These are phyloP conservation scores for Vanderwaltozyma yarrowii DNA, from an alignment of 805 yeast genomes.

Conservation along the genomic window DNA sequence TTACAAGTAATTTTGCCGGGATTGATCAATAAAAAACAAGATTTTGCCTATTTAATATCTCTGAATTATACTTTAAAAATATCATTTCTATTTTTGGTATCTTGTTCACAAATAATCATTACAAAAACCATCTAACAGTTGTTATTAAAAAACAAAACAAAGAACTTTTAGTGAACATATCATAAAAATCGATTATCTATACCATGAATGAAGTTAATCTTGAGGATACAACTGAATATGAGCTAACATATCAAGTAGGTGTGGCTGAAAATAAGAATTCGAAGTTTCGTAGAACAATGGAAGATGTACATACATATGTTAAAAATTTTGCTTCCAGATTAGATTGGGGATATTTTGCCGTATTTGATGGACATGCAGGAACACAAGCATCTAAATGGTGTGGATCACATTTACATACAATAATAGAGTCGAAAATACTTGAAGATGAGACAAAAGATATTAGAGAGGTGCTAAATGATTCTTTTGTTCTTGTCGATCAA, in stretches of 20 bases:
- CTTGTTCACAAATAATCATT: too few relatives aligned
- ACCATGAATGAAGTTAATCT: background rate
- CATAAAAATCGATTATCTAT: too few relatives aligned
- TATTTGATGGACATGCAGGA: constrained; percentile 98
- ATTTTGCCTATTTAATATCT: too few relatives aligned
- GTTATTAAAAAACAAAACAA: background rate
- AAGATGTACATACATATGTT: constrained; percentile 88
- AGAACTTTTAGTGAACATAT: background rate
- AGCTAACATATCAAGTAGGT: constrained; percentile 72
- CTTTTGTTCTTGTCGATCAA: constrained; percentile 70
- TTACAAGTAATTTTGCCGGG: too few relatives aligned
- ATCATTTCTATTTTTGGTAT: too few relatives aligned
- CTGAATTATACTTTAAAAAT: too few relatives aligned
- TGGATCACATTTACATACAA: constrained; percentile 70
- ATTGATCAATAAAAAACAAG: too few relatives aligned
- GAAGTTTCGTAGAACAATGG: constrained; percentile 82
- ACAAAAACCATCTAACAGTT: too few relatives aligned
- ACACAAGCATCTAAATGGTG: constrained; percentile 90
- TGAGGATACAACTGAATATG: constrained; percentile 12
- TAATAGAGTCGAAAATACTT: constrained; percentile 50
- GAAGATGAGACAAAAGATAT: constrained; percentile 42
- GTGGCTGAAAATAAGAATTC: constrained; percentile 84
- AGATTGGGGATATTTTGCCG: constrained; percentile 92
- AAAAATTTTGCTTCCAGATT: constrained; percentile 84
- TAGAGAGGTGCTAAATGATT: constrained; percentile 52